phyloP scores from a whole-genome alignment of 2,329 filamentous ascomycete species.

The Knoxdaviesia capensis region DNA sequence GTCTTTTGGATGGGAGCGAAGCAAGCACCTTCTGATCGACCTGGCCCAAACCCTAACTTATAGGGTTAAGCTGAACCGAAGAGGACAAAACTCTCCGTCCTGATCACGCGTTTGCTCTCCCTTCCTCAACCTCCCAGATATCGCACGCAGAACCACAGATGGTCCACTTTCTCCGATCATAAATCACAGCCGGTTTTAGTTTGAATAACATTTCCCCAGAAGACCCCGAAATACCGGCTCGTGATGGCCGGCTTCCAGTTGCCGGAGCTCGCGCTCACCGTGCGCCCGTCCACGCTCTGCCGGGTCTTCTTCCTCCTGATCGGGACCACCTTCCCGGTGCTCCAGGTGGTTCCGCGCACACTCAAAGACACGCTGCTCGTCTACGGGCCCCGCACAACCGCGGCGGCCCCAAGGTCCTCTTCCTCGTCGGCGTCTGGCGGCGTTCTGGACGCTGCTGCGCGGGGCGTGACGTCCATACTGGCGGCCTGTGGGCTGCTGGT shows the following conservation, averaged over 20 bases:
- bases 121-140: constrained; percentile 1
- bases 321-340: constrained; percentile 17
- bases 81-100: too few relatives aligned
- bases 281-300: constrained; percentile 9
- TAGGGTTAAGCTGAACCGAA: too few relatives aligned
- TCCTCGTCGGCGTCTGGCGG: neutral
- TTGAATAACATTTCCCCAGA: too few relatives aligned
- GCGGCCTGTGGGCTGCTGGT: constrained; percentile 12
- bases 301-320: constrained; percentile 26
- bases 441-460: neutral
- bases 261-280: too few relatives aligned
- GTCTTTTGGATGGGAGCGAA: neutral
- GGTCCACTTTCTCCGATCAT: too few relatives aligned
- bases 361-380: constrained; percentile 23
- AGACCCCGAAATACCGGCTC: too few relatives aligned
- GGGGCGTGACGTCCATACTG: constrained; percentile 1
- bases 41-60: neutral
- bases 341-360: constrained; percentile 23
- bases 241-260: too few relatives aligned
- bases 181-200: too few relatives aligned
- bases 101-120: neutral
- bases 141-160: too few relatives aligned
- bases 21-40: neutral
- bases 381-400: constrained; percentile 25
- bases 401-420: neutral